Base-by-base conservation (phyloP, 345 rosid species). In the Dipteronia dyeriana region DNA sequence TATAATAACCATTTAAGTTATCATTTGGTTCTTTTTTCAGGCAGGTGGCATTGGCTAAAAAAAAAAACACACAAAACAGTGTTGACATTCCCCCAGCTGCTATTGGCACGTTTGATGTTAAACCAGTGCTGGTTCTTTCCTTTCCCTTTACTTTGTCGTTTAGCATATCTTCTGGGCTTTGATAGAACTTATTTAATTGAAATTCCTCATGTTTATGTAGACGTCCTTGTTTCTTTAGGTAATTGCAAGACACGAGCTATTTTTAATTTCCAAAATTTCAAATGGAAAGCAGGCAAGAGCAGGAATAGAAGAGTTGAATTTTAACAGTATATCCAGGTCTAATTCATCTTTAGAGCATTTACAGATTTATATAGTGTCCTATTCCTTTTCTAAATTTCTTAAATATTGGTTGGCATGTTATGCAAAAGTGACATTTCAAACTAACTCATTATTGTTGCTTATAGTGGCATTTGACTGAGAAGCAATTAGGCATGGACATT, bases 21-120 rank as follows among this genome's bases (percentile, higher is more conserved):
- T 71, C 49, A 56, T 54, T 51, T 71, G 20, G 5, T 73, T 34
- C 17, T 47, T 19, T 61, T 60, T 41, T 61, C 26, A 4, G 38
- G 57, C 39, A 23, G 66, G 38, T 60, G 76, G 61, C 60, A 20
- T 23, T 61, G 57, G 76, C 68, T 43, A 57, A 23, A 60, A 53
- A 45, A 60, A 31, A 31, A 34, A 4, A 5, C 4, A 73, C 13
- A 23, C 34, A 23, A 39, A 60, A 60, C 41, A 41, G 47, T 34
- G 56, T 73, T 59, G 31, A 31, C 53, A 20, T 72, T 22, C 16
- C 53, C 54, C 38, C 22, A 8, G 54, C 54, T 20, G 53, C 49
- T 57, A 20, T 22, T 31, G 29, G 16, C 20, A 8, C 10, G 45
- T 41, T 10, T 9, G 45, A 41, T 41, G 45, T 41, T 41, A 41